Conservation (phyloP, 768 basidiomycete genomes). For the Boletales sp. region DNA sequence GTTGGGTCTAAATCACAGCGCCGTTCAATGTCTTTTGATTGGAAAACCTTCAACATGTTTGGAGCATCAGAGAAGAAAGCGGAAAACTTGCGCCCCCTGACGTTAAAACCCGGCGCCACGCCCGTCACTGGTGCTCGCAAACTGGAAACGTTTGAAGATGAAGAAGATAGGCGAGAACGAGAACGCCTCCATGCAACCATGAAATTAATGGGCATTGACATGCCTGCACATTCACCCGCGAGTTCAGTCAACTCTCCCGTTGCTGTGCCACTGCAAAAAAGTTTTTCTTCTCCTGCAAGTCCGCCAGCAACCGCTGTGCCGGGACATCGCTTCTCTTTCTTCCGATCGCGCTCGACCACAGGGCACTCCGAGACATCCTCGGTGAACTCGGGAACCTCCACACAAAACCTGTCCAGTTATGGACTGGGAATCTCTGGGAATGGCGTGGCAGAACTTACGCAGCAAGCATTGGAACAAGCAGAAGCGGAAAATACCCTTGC, state of each 20-base stretch:
- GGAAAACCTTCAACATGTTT: conserved; percentile 76
- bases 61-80: conserved; percentile 58
- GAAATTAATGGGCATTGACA: conserved; percentile 89
- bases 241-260: conserved; percentile 22
- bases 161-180: conserved; percentile 84
- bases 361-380: conserved; percentile 47
- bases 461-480: conserved; percentile 73
- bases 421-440: conserved; percentile 27
- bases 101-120: conserved; percentile 61
- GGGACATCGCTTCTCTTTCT: conserved; percentile 65
- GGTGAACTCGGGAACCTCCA: conserved; percentile 40
- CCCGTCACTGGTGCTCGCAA: conserved; percentile 66
- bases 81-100: conserved; percentile 65
- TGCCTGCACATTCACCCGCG: conserved; percentile 49
- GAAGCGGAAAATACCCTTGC: conserved; percentile 75
- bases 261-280: conserved; percentile 38
- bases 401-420: conserved; percentile 32
- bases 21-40: conserved; percentile 81
- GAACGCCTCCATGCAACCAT: conserved; percentile 88
- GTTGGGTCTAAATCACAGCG: conserved; percentile 47
- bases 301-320: conserved; percentile 27
- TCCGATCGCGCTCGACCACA: conserved; percentile 49
- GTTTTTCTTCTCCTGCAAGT: conserved; percentile 35
- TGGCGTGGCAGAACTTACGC: conserved; percentile 50
- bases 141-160: conserved; percentile 85